These are phyloP conservation scores for Corymbia citriodora DNA, from an alignment of 441 rosid genomes.

Conservation along the genomic window DNA sequence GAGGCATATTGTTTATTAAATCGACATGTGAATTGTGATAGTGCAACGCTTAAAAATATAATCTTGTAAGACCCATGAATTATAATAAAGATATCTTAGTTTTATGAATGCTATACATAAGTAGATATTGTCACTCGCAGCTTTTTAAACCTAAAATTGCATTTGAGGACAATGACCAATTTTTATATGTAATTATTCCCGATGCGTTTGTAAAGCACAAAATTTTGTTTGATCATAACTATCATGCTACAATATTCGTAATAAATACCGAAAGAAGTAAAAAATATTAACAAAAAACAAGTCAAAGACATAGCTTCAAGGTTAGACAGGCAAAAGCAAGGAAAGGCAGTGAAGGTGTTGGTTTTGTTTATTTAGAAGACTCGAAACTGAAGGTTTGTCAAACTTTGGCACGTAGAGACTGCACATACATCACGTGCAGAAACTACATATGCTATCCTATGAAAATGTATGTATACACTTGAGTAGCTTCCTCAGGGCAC, in stretches of 20 bases:
- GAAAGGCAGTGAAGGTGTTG: too few relatives aligned
- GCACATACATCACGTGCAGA: too few relatives aligned
- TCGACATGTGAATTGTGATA: not conserved
- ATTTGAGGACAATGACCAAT: not conserved
- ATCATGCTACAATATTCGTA: not conserved
- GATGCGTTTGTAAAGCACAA: not conserved
- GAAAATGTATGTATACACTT: too few relatives aligned
- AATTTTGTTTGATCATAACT: not conserved
- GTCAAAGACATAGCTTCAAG: too few relatives aligned
- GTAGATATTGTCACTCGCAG: not conserved
- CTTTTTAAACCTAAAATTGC: not conserved
- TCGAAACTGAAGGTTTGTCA: too few relatives aligned
- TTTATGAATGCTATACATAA: not conserved
- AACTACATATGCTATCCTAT: too few relatives aligned
- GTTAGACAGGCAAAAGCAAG: too few relatives aligned
- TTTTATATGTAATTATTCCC: not conserved
- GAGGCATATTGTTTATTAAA: too few relatives aligned
- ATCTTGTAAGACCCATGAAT: not conserved
- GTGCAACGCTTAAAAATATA: not conserved
- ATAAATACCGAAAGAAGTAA: not conserved
- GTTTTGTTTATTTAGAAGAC: too few relatives aligned
- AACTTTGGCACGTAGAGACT: too few relatives aligned
- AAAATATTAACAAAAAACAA: too few relatives aligned
- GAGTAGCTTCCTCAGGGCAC: not conserved
- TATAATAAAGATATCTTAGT: not conserved